phyloP scores from a whole-genome alignment of 2,329 filamentous ascomycete species.

The Aspergillus neoniger region DNA sequence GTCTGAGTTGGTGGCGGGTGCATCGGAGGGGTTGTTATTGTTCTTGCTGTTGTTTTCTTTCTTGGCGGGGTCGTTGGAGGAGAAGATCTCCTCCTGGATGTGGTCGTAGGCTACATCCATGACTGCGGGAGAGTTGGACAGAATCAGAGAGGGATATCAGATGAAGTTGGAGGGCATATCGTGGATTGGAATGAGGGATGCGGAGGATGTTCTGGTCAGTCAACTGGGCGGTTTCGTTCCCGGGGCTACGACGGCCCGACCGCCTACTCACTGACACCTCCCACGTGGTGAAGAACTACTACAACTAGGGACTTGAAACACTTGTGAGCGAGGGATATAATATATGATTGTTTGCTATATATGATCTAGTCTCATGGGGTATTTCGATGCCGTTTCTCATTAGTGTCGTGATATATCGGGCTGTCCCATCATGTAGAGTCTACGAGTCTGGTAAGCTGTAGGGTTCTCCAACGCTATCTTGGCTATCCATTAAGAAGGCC shows the following conservation, averaged over 20 bases:
- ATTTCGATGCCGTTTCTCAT: background rate
- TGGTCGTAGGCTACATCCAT: constrained; percentile 99
- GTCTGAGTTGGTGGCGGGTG: constrained; percentile 35
- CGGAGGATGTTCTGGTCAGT: background rate
- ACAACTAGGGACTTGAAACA: background rate
- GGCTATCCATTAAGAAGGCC: constrained; percentile 40
- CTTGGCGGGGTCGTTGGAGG: constrained; percentile 53
- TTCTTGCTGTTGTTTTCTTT: constrained; percentile 35
- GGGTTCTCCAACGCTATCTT: constrained; percentile 42
- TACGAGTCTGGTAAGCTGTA: constrained; percentile 33
- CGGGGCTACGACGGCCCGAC: constrained; percentile 34
- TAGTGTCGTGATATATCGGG: background rate
- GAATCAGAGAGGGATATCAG: background rate
- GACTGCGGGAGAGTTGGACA: constrained; percentile 20
- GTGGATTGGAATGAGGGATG: background rate
- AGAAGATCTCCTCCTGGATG: constrained; percentile 78
- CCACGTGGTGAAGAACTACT: background rate
- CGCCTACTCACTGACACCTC: constrained; percentile 17
- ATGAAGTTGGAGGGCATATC: constrained; percentile 1
- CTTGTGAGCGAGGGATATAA: no score
- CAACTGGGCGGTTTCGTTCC: constrained; percentile 16
- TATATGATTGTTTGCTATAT: background rate
- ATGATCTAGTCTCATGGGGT: background rate
- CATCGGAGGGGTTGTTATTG: constrained; percentile 37
- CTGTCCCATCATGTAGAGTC: background rate